These are phyloP conservation scores for Nidularia sp. DNA, from an alignment of 768 basidiomycete genomes.

Conservation along the genomic window DNA sequence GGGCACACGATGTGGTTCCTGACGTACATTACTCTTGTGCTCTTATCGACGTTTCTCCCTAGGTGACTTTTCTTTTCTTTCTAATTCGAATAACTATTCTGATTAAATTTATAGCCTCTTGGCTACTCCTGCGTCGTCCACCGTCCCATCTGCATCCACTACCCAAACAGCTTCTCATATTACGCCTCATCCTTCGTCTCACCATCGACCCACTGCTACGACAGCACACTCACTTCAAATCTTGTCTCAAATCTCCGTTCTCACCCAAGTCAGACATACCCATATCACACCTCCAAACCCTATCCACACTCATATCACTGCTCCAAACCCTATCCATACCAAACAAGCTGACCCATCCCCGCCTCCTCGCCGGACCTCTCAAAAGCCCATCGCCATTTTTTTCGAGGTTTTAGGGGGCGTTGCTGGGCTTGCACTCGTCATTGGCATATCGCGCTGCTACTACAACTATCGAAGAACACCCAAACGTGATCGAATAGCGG, in stretches of 20 bases:
- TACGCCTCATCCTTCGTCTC: background rate
- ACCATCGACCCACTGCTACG: background rate
- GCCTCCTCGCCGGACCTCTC: slow-evolving; percentile 5
- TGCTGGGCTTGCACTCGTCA: slow-evolving; percentile 25
- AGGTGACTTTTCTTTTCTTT: slow-evolving; percentile 3
- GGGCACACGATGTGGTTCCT: background rate
- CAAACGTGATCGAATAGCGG: slow-evolving; percentile 36
- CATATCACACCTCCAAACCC: too few relatives aligned
- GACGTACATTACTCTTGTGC: background rate
- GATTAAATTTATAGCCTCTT: background rate
- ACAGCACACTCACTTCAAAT: background rate
- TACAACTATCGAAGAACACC: slow-evolving; percentile 42
- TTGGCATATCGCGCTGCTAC: slow-evolving; percentile 34
- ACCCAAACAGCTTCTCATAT: background rate
- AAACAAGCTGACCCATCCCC: slow-evolving; percentile 6
- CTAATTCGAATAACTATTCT: slow-evolving; percentile 2
- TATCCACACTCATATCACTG: background rate
- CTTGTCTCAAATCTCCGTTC: background rate
- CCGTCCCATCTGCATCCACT: background rate
- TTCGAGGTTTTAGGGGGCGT: slow-evolving; percentile 44
- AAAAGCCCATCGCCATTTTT: slow-evolving; percentile 34
- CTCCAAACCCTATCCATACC: background rate
- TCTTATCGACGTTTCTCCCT: background rate
- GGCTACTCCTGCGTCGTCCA: background rate
- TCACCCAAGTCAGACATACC: background rate